phyloP scores from a whole-genome alignment of 2,329 filamentous ascomycete genomes.

The Aschersonia sp. region DNA sequence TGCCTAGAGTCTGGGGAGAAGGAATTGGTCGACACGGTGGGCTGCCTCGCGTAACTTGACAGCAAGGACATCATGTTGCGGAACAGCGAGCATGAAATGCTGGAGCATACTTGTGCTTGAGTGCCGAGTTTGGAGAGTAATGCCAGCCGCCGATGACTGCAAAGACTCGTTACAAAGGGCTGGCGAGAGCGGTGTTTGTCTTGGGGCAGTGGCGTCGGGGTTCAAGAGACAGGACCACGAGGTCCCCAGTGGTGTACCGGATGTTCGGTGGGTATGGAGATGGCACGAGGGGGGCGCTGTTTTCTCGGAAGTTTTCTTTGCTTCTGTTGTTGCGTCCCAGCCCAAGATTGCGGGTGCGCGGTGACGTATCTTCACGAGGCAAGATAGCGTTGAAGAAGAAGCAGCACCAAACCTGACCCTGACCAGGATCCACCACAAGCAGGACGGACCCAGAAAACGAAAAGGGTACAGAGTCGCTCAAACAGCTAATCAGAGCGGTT shows the following conservation, averaged over 20 bases:
- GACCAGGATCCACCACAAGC: background rate
- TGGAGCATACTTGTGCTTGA: slow-evolving; percentile 1
- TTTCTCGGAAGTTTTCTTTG: no score
- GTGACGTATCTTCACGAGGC: background rate
- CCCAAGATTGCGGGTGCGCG: background rate
- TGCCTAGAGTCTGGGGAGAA: background rate
- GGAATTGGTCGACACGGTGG: slow-evolving; percentile 1
- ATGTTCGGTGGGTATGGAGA: no score
- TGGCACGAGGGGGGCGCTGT: no score
- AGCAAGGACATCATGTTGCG: slow-evolving; percentile 6
- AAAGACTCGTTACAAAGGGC: background rate
- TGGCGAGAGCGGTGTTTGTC: background rate
- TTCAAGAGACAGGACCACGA: slow-evolving; percentile 1
- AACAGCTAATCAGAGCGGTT: background rate
- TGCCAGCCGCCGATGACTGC: background rate
- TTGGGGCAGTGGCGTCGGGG: background rate
- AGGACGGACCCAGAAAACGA: background rate
- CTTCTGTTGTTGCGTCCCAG: no score
- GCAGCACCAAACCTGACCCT: background rate
- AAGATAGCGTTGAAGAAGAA: background rate
- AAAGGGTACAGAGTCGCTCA: background rate
- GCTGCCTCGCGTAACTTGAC: slow-evolving; percentile 3
- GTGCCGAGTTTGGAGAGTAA: background rate
- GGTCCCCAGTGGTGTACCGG: no score
- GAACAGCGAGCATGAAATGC: slow-evolving; percentile 1